Base-by-base conservation (phyloP, 2,329 filamentous ascomycete species). In the Ciborinia camelliae region DNA sequence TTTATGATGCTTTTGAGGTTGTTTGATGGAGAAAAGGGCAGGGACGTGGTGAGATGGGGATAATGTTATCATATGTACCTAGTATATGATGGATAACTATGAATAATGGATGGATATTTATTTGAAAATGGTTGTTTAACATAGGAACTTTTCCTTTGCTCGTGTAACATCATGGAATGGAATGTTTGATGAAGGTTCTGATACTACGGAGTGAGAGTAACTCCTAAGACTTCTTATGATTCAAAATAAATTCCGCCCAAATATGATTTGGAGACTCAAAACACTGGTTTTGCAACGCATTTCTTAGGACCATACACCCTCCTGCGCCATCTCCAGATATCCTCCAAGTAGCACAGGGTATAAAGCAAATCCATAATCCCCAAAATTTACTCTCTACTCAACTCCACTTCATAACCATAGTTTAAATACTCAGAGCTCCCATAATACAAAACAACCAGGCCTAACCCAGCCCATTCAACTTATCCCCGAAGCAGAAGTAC, bases 1-100 rank as follows among this genome's bases (percentile, higher is more conserved):
- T 68, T 59, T 66, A 65, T 68, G 65, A 65, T 67, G 67, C 63
- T 45, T 69, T 58, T 62, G 57, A 65, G 43, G 64, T 68, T 41
- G 59, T 66, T 28, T 47, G 35, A 9, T 28, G 20, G 10, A 0
- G 18, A 51, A 20, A 9, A 2, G 6, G 18, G 28, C 4, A 23
- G 8, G 18, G n/a, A 35, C 26, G 15, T 47, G 55, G 28, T 26
- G 18, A 18, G 12, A 23, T 23, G 26, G 23, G 35, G 15, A 58
- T 35, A 5, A 26, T 23, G 20, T n/a, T n/a, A n/a, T n/a, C n/a
- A n/a, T n/a, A n/a, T n/a, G n/a, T n/a, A n/a, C n/a, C n/a, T n/a
- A n/a, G n/a, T n/a, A n/a, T n/a, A n/a, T n/a, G n/a, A n/a, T n/a
- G n/a, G n/a, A n/a, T n/a, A n/a, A n/a, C n/a, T n/a, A n/a, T n/a